These are phyloP conservation scores for Stephania japonica DNA, from an alignment of 164 flowering plant genomes.

Conservation along the genomic window DNA sequence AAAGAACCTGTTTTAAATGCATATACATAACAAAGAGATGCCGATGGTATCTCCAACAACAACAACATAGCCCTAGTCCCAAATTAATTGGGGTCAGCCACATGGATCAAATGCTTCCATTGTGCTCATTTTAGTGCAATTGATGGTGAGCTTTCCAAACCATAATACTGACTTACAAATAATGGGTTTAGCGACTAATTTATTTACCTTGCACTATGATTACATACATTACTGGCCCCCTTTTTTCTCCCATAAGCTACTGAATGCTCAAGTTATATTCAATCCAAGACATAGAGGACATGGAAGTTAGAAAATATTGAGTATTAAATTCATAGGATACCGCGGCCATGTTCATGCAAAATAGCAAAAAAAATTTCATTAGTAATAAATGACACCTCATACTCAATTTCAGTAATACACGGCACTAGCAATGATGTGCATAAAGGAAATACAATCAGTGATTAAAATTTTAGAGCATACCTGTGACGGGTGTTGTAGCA, in stretches of 20 bases:
- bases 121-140: too few relatives aligned
- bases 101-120: too few relatives aligned
- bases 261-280: neutral
- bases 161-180: too few relatives aligned
- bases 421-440: neutral
- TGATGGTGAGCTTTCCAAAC: too few relatives aligned
- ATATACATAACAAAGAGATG: neutral
- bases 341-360: neutral
- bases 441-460: neutral
- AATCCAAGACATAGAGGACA: neutral
- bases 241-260: neutral
- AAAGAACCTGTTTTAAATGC: neutral
- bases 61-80: too few relatives aligned
- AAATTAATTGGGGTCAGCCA: too few relatives aligned
- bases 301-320: neutral
- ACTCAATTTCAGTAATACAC: too few relatives aligned
- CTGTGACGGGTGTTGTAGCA: slow-evolving; percentile 3
- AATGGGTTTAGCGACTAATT: neutral
- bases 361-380: neutral
- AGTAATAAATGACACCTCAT: too few relatives aligned
- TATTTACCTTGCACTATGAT: neutral
- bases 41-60: neutral
- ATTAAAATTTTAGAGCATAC: neutral
- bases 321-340: neutral
- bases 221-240: neutral